Base-by-base conservation (phyloP, 495 filamentous ascomycete genomes). In the Sphaerosporella brunnea region DNA sequence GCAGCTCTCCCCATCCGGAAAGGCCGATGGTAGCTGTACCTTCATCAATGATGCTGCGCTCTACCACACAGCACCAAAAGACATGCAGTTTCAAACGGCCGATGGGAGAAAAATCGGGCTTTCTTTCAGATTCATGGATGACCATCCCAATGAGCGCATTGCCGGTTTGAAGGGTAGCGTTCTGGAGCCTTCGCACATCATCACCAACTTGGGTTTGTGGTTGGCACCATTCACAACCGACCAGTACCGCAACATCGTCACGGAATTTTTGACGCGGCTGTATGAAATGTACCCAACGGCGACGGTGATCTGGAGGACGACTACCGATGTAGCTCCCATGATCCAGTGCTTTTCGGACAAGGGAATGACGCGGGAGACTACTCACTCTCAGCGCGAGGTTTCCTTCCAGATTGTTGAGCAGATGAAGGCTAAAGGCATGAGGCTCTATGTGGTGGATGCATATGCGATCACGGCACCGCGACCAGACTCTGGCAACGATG, bases 401-500 rank as follows among this genome's bases (percentile, higher is more conserved):
- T 25, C 49, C 1, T 23, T 55, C 1, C 35, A 45, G 18, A 28
- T 46, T 1, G 36, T 52, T 10, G 10, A 26, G 10, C 20, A 36
- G 26, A 38, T 48, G 46, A 37, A 28, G 20, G 18, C 9, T 2
- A 32, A 41, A 19, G 46, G 46, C 19, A 51, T 35, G 16, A 47
- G 23, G 16, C 36, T 51, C 2, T 55, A 40, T 30, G 51, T 57
- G 18, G 48, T 55, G 4, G 53, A 55, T 40, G 49, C 23, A 15
- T 51, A 57, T 24, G 41, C 43, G 2, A 48, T 54, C 36, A 56
- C 48, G 9, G 30, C 40, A 26, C 36, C 35, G 10, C 41, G 54
- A 25, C 53, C 53, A 2, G 54, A 57, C 48, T 45, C 53, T 21
- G 51, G 28, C 23, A 49, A 52, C 49, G 54, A 57, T 34, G 53